Conservation (phyloP, 1,284 basidiomycete genomes). For the Moesziomyces antarcticus region DNA sequence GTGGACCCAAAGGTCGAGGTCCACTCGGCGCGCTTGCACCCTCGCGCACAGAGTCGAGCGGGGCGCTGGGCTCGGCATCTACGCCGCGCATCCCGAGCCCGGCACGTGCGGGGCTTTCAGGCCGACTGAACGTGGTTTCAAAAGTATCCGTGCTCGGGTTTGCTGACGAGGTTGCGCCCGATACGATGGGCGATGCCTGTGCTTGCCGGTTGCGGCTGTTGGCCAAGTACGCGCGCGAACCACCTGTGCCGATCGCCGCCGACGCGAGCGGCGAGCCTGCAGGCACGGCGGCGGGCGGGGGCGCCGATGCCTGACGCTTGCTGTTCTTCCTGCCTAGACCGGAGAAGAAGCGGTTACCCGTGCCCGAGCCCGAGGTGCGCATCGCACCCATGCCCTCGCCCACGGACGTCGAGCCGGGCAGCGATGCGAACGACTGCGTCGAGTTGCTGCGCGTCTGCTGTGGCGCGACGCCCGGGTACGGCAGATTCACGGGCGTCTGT, state of each 20-base stretch:
- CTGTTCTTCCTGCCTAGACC: conserved; percentile 38
- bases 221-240: conserved; percentile 28
- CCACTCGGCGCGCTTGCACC: background rate
- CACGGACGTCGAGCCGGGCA: conserved; percentile 1
- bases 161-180: conserved; percentile 1
- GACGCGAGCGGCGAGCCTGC: conserved; percentile 11
- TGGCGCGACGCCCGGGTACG: conserved; percentile 48
- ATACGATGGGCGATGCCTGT: conserved; percentile 5
- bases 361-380: conserved; percentile 9
- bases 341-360: conserved; percentile 43
- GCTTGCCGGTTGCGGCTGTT: conserved; percentile 20
- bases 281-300: background rate
- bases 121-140: conserved; percentile 25
- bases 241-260: conserved; percentile 16
- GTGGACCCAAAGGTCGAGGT: conserved; percentile 21
- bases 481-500: conserved; percentile 34
- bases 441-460: conserved; percentile 29
- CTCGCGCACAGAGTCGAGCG: conserved; percentile 12
- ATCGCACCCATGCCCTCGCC: conserved; percentile 6
- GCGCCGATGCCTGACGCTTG: conserved; percentile 24
- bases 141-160: conserved; percentile 28
- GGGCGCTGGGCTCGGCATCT: background rate
- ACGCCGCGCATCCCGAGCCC: background rate
- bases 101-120: conserved; percentile 24
- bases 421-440: conserved; percentile 26